Percentiles rank a stretch among this genome's conserved stretches.
Conservation (phyloP, 768 basidiomycete species). For the Leccinum broughii region DNA sequence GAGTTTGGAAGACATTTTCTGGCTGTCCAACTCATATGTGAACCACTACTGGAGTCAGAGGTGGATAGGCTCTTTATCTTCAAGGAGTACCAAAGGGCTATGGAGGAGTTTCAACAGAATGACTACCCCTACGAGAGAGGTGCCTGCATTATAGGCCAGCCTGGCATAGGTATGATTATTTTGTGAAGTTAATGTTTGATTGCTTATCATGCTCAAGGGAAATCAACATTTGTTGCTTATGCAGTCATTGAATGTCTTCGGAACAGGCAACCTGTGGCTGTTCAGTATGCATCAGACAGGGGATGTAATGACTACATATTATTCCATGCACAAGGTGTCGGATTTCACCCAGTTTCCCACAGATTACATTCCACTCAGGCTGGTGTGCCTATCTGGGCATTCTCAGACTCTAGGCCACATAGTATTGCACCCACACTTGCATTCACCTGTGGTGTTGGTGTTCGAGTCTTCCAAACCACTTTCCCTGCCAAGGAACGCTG, state of each 20-base stretch:
- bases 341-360: neutral
- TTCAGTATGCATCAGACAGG: neutral
- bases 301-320: neutral
- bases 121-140: neutral
- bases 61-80: neutral
- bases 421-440: neutral
- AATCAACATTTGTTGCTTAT: conserved; percentile 1
- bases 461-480: neutral
- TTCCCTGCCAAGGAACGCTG: neutral
- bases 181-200: neutral
- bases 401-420: neutral
- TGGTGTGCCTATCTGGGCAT: neutral
- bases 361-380: too few relatives aligned
- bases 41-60: neutral
- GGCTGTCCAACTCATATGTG: neutral
- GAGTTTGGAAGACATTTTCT: neutral
- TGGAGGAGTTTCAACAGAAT: neutral
- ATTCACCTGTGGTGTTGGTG: neutral
- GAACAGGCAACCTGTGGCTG: neutral
- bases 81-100: neutral
- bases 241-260: neutral
- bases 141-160: neutral
- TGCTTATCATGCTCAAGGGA: neutral
- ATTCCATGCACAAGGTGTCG: neutral
- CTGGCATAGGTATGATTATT: neutral